These are phyloP conservation scores for Reutealis trisperma DNA, from an alignment of 345 rosid species.

Conservation along the genomic window DNA sequence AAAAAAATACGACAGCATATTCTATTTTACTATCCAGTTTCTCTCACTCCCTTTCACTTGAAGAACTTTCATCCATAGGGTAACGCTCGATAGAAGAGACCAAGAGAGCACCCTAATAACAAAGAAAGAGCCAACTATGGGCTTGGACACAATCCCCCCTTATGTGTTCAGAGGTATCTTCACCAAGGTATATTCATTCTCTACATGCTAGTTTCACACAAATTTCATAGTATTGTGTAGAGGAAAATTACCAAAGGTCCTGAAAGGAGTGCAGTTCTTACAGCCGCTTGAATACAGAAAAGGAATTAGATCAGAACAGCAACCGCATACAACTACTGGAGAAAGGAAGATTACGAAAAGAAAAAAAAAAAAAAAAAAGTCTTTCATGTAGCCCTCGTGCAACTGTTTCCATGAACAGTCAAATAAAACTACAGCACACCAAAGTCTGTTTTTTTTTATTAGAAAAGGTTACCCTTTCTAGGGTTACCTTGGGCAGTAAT, in stretches of 20 bases:
- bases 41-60: background rate
- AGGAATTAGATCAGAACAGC: background rate
- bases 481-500: background rate
- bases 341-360: background rate
- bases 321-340: background rate
- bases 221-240: background rate
- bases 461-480: constrained; percentile 11
- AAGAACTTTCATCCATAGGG: background rate
- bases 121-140: too few relatives aligned
- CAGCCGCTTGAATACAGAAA: background rate
- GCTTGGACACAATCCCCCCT: background rate
- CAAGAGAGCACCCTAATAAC: background rate
- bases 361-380: background rate
- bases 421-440: background rate
- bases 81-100: background rate
- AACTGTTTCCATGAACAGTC: background rate
- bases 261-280: background rate
- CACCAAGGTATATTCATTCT: background rate
- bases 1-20: too few relatives aligned
- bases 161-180: background rate
- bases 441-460: background rate
- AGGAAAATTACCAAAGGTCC: background rate
- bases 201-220: background rate
- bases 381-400: background rate
- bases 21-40: too few relatives aligned